A percentile compares a stretch with the other conserved stretches of the same genome.
These are phyloP conservation scores for Thuja plicata DNA, from an alignment of 83 land plant genomes.

Conservation along the genomic window DNA sequence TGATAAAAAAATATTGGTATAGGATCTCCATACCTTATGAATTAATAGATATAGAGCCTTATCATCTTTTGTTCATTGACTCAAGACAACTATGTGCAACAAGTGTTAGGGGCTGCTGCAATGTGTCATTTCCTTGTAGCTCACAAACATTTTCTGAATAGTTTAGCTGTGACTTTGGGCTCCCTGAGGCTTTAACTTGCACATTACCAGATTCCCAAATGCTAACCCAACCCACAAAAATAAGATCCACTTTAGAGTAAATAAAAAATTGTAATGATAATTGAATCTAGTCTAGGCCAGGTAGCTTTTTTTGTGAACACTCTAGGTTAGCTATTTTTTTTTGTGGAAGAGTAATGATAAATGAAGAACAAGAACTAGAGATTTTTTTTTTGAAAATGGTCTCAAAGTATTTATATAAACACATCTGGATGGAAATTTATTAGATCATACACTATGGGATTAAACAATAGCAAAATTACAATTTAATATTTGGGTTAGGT, in stretches of 20 bases:
- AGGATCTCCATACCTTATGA: background rate
- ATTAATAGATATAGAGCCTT: background rate
- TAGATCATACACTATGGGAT: background rate
- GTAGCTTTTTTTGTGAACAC: no score
- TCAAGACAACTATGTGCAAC: slow-evolving; percentile 9
- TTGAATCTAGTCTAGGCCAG: background rate
- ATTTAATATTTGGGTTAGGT: no score
- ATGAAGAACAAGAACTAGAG: background rate
- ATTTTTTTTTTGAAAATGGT: no score
- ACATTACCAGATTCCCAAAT: background rate
- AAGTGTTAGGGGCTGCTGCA: slow-evolving; percentile 8
- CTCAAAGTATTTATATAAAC: background rate
- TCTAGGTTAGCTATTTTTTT: no score
- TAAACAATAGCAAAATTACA: background rate
- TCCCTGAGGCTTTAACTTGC: background rate
- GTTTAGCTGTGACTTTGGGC: background rate
- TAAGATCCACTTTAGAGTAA: background rate
- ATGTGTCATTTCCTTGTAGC: slow-evolving; percentile 2
- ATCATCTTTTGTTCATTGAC: slow-evolving; percentile 4
- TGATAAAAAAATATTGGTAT: background rate
- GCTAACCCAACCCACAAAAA: background rate
- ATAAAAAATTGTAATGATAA: background rate
- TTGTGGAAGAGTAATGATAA: no score
- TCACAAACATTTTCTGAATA: background rate
- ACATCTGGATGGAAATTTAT: background rate